Evolutionary conservation across 176 grass and related monocot genomes (phyloP), one percentile per base, ranked within the genome.

Genomic region (Carex pumila): DNA sequence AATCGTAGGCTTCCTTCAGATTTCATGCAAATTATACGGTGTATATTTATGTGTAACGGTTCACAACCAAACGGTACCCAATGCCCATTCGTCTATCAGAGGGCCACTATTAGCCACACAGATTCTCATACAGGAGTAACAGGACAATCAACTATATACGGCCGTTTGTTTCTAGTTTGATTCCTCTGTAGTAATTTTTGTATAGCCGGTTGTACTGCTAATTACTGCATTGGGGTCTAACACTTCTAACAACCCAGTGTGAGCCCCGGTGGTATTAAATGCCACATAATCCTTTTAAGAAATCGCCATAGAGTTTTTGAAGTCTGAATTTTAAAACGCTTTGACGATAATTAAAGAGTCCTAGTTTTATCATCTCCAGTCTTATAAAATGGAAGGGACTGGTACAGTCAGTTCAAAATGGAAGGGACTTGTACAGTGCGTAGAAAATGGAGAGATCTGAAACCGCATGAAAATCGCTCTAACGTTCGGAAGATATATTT

Each of bases 401-500:
- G 0, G 12, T 57, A 18, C 52, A 57, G 73, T 17, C 7, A 3
- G 0, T 9, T 3, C 0, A 25, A 25, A 25, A 25, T 25, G 22
- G 73, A 32, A 31, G 6, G 19, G 50, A 15, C 7, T 1, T 0
- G 12, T n/a, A n/a, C n/a, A n/a, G 73, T 17, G 2, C 1, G 0
- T 9, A 8, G 0, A 18, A 69, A 83, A 52, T 32, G 81, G 41
- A 66, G 81, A 83, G 18, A 83, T 83, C 41, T 69, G 39, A 68
- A 54, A 22, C 11, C 36, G 15, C 61, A 65, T 0, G 34, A 30
- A 15, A 21, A 65, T 81, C 61, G 12, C 37, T 22, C 57, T 49
- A 85, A 85, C 66, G 71, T 85, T 85, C 71, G 83, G 63, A 76
- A 45, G 19, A 70, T 43, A 50, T 85, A 7, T 22, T 76, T 85